Base-by-base conservation (phyloP, 1,284 basidiomycete species). In the Trichosporon coremiiforme region DNA sequence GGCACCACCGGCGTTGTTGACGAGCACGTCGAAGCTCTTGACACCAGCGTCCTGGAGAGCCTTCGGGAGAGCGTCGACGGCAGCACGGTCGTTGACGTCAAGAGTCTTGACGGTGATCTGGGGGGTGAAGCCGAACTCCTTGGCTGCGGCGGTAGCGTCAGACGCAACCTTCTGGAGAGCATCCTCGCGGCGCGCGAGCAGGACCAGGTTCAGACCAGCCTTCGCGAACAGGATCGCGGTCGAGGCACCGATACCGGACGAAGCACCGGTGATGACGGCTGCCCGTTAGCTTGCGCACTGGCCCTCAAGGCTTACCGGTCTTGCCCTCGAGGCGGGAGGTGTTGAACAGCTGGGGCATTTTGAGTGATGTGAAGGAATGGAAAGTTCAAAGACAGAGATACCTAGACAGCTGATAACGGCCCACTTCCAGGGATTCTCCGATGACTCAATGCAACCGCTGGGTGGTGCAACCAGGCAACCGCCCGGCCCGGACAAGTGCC, bases 201-300 rank as follows among this genome's bases (percentile, higher is more conserved):
- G 76, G 10, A 87, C 86, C 33, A 90, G 84, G 71, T 85, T 86
- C 87, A 88, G 90, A 3, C 88, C 88, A 8, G 86, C 87, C 33
- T 84, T 83, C 4, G 87, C 87, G 29, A 88, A 83, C 4, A 85
- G 84, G 69, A 87, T 79, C 1, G 87, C 85, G 9, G 80, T 80
- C 0, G 82, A 80, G 10, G 79, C 82, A 13, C 83, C 83, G 70
- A 84, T 84, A 36, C 83, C 83, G 8, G 79, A 79, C 6, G 82
- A 83, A 31, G 83, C 82, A 35, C 83, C 83, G 20, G 82, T 84
- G 70, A 84, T 70, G 55, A 84, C 70, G 25, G 80, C 83, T 73
- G 65, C 15, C 9, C 0, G 55, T 68, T 13, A 67, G 66, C 62
- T 33, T 10, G 9, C 7, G 9, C 33, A 4, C 31, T 15, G 6